Conservation (phyloP, 2,329 filamentous ascomycete species). For the Aspergillus nomiae region DNA sequence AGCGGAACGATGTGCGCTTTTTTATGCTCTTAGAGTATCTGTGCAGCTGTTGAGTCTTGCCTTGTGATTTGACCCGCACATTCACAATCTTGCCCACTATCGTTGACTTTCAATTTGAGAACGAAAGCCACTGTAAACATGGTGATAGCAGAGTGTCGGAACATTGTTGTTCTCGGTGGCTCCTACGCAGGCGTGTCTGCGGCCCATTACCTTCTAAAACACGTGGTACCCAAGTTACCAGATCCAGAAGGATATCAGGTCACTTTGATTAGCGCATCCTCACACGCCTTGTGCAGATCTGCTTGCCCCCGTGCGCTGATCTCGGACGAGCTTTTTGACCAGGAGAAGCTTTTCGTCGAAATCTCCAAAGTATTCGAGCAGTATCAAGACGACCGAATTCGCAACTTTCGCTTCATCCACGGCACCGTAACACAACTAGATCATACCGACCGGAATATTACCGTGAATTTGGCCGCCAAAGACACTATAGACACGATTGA, state of each 20-base stretch:
- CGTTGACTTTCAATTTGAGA: neutral
- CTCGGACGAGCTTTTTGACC: slow-evolving; percentile 47
- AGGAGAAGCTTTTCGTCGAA: slow-evolving; percentile 49
- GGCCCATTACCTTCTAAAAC: slow-evolving; percentile 58
- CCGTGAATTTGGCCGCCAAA: slow-evolving; percentile 20
- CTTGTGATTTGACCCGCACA: neutral
- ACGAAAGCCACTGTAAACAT: neutral
- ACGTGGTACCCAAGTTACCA: slow-evolving; percentile 49
- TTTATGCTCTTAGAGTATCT: neutral
- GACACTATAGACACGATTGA: slow-evolving; percentile 19
- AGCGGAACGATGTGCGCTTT: no score
- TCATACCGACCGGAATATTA: slow-evolving; percentile 30
- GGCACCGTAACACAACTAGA: slow-evolving; percentile 36
- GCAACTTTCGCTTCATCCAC: slow-evolving; percentile 46
- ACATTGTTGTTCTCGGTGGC: slow-evolving; percentile 56
- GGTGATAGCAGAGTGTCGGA: slow-evolving; percentile 12
- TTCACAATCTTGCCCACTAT: neutral
- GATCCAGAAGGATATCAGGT: slow-evolving; percentile 43
- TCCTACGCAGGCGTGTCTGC: slow-evolving; percentile 55
- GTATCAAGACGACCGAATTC: slow-evolving; percentile 44
- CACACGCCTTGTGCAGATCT: slow-evolving; percentile 46
- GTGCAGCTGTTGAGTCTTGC: neutral
- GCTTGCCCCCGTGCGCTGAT: slow-evolving; percentile 52
- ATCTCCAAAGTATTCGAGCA: slow-evolving; percentile 43
- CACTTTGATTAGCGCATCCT: slow-evolving; percentile 47